Evolutionary conservation across 1,284 basidiomycete species (phyloP), one percentile per base, ranked within the genome.

Genomic region (Agaricales sp.): DNA sequence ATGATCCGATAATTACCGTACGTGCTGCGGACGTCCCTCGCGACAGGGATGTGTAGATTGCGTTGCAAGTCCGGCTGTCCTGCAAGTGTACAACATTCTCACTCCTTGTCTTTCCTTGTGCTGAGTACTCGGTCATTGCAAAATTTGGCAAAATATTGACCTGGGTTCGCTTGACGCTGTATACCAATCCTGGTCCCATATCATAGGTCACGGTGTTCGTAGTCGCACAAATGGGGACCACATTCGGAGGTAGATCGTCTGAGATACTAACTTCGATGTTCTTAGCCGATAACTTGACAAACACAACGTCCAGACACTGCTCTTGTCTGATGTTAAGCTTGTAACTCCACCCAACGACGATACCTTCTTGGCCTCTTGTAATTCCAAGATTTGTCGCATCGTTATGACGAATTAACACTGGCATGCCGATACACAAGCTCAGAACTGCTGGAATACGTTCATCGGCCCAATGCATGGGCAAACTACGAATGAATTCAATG

Each of bases 341-440:
- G 2, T 45, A 18, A 20, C 61, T 50, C 68, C 69, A 72, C 2
- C 56, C 61, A 35, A 58, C 52, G 0, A 70, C 63, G 26, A 51
- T 53, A 1, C 50, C 69, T 50, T 70, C 66, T 51, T 68, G 68
- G 2, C 69, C 69, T 52, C 69, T 71, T 12, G 67, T 71, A 4
- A 67, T 66, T 45, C 64, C 62, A 3, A 62, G 49, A 45, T 70
- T 65, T 8, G 67, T 69, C 2, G 66, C 68, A 26, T 58, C 46
- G 52, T 70, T 69, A 3, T 57, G 35, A 24, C 62, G 59, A 1
- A 72, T 58, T 55, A 73, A 65, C 0, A 74, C 56, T 25, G 69
- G 70, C 53, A 72, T 56, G 0, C 67, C 67, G 21, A 63, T 44
- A 56, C 69, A 73, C 0, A 72, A 38, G 1, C 52, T 49, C 2